phyloP scores from a whole-genome alignment of 768 basidiomycete species.

The Hygrocybe coccinea region DNA sequence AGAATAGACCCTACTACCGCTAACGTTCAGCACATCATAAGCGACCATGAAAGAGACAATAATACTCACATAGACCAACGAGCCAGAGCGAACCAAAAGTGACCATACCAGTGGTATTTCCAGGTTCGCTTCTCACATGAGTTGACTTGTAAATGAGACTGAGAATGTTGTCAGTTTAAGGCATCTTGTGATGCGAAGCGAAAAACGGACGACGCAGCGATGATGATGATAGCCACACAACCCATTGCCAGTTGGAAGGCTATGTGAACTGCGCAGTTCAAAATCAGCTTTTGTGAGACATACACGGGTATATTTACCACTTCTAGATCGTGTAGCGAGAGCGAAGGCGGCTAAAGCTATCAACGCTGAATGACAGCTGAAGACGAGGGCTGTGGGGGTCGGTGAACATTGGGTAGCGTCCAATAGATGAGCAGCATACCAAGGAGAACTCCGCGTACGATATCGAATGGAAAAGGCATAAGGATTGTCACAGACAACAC shows the following conservation, averaged over 20 bases:
- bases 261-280: not conserved
- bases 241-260: not conserved
- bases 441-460: not conserved
- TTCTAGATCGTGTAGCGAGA: not conserved
- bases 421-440: not conserved
- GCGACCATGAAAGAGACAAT: not conserved
- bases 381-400: not conserved
- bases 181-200: not conserved
- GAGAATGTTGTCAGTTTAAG: not conserved
- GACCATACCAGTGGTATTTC: constrained; percentile 11
- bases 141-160: not conserved
- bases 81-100: constrained; percentile 12
- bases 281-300: not conserved
- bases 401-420: too few relatives aligned
- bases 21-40: not conserved
- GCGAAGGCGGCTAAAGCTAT: not conserved
- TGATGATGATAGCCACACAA: not conserved
- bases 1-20: constrained; percentile 16
- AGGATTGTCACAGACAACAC: not conserved
- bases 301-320: constrained; percentile 9
- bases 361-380: not conserved
- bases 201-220: not conserved
- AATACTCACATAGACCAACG: constrained; percentile 11
- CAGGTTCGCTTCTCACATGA: not conserved
- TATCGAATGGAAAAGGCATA: not conserved